Percentiles rank a stretch among this genome's conserved stretches.
Evolutionary conservation across 257 asterid genomes (phyloP).

Genomic region (Penstemon newberryi): DNA sequence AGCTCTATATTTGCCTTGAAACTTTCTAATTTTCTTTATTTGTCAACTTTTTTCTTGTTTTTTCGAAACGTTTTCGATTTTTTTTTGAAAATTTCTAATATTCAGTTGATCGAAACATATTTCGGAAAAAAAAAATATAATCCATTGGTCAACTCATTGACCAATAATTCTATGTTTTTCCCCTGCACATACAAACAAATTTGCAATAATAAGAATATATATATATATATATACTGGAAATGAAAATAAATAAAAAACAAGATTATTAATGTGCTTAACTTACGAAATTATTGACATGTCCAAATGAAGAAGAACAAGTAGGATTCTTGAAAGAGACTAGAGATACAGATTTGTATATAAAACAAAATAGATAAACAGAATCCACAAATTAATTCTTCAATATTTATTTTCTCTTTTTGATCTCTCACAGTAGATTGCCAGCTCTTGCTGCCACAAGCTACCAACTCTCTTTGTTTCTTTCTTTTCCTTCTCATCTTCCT

Average conservation of each 20-base stretch:
- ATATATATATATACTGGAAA: too few relatives aligned
- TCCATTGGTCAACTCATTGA: slow-evolving; percentile 34
- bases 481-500: slow-evolving; percentile 21
- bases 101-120: not conserved
- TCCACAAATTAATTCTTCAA: slow-evolving; percentile 24
- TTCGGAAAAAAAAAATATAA: not conserved
- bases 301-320: slow-evolving; percentile 2
- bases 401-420: slow-evolving; percentile 19
- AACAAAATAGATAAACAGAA: slow-evolving; percentile 24
- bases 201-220: not conserved
- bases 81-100: too few relatives aligned
- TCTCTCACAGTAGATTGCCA: slow-evolving; percentile 34
- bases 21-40: too few relatives aligned
- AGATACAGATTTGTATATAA: not conserved
- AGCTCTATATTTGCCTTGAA: too few relatives aligned
- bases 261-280: slow-evolving; percentile 26
- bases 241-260: not conserved
- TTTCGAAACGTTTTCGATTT: too few relatives aligned
- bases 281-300: slow-evolving; percentile 24
- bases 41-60: too few relatives aligned
- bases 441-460: slow-evolving; percentile 35
- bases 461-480: slow-evolving; percentile 41
- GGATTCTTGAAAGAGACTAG: slow-evolving; percentile 31
- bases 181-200: slow-evolving; percentile 19
- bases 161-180: slow-evolving; percentile 20